A percentile compares a stretch with the other conserved stretches of the same genome.
Evolutionary conservation across 2,329 filamentous ascomycete genomes (phyloP).

Genomic region (Stemphylium vesicarium): DNA sequence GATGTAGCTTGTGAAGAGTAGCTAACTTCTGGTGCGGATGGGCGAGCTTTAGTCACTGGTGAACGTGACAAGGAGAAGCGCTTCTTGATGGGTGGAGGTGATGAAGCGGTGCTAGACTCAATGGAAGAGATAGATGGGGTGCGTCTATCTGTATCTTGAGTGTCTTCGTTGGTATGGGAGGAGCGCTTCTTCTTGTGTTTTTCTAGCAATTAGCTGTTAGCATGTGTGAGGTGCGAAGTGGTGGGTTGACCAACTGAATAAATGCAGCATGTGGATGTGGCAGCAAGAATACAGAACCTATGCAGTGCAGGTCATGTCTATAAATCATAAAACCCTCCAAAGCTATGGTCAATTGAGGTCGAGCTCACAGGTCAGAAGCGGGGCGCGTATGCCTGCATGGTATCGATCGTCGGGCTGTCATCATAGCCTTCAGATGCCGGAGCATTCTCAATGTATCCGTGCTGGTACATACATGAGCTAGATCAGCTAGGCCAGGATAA

Average conservation of each 20-base stretch:
- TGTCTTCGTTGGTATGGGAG: slow-evolving; percentile 12
- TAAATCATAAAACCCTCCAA: slow-evolving; percentile 10
- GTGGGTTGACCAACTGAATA: slow-evolving; percentile 21
- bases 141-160: slow-evolving; percentile 6
- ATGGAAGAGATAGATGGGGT: slow-evolving; percentile 15
- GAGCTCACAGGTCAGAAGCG: slow-evolving; percentile 19
- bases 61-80: slow-evolving; percentile 3
- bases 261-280: slow-evolving; percentile 29
- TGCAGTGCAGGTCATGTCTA: slow-evolving; percentile 5
- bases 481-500: slow-evolving; percentile 16
- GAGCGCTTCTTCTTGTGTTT: slow-evolving; percentile 25
- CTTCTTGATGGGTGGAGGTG: not conserved
- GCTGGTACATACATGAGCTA: slow-evolving; percentile 9
- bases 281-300: not conserved
- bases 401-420: slow-evolving; percentile 14
- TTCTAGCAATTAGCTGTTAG: slow-evolving; percentile 18
- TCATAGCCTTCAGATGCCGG: slow-evolving; percentile 3
- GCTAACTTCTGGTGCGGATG: slow-evolving; percentile 6
- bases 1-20: slow-evolving; percentile 1
- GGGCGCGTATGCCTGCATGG: slow-evolving; percentile 8
- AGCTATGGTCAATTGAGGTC: slow-evolving; percentile 10
- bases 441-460: not conserved
- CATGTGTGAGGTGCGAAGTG: not conserved
- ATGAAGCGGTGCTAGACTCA: slow-evolving; percentile 5
- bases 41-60: slow-evolving; percentile 1